These are phyloP conservation scores for Microthlaspi erraticum DNA, from an alignment of 345 rosid genomes.

Conservation along the genomic window DNA sequence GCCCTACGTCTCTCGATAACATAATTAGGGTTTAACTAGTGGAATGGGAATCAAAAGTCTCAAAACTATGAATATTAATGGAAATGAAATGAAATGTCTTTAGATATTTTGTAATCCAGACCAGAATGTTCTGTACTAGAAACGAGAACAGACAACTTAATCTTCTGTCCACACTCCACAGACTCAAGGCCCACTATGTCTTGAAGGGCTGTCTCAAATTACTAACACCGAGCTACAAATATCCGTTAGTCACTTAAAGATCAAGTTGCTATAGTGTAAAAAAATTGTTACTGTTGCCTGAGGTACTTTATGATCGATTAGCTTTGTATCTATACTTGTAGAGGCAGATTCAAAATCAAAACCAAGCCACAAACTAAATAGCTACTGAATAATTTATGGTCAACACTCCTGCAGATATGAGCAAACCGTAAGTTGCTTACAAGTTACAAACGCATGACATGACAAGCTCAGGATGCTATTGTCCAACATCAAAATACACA, in stretches of 20 bases:
- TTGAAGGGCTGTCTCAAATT: too few relatives aligned
- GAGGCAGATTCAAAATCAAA: slow-evolving; percentile 20
- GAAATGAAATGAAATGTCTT: too few relatives aligned
- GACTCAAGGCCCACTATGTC: too few relatives aligned
- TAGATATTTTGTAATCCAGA: too few relatives aligned
- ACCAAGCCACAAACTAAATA: slow-evolving; percentile 19
- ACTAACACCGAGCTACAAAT: too few relatives aligned
- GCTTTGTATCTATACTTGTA: neutral
- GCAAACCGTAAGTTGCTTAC: slow-evolving; percentile 33
- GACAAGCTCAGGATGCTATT: slow-evolving; percentile 21
- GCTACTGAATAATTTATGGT: slow-evolving; percentile 24
- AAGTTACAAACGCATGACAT: slow-evolving; percentile 29
- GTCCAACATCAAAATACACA: slow-evolving; percentile 37
- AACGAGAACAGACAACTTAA: too few relatives aligned
- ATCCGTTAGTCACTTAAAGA: too few relatives aligned
- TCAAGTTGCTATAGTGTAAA: too few relatives aligned
- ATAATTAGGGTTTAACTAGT: neutral
- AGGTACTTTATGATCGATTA: too few relatives aligned
- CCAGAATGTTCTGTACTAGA: too few relatives aligned
- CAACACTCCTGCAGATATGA: slow-evolving; percentile 25
- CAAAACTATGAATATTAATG: neutral
- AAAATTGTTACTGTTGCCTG: too few relatives aligned
- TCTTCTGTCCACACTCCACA: too few relatives aligned
- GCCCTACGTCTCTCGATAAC: neutral
- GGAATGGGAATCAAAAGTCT: slow-evolving; percentile 29